phyloP scores from a whole-genome alignment of 2,329 filamentous ascomycete genomes.

The Phoma sp. region DNA sequence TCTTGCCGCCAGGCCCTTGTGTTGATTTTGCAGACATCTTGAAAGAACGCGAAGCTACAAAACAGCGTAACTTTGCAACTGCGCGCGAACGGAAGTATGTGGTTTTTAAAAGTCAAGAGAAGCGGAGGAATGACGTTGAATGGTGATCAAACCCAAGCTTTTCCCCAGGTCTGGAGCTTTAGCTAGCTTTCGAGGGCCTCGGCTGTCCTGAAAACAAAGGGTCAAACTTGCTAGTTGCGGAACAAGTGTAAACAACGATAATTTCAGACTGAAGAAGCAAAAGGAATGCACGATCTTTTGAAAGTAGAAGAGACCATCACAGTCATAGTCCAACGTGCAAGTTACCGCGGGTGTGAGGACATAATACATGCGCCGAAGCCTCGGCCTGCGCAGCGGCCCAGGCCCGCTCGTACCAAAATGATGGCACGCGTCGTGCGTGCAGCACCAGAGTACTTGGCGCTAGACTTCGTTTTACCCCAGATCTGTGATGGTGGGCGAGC shows the following conservation, averaged over 20 bases:
- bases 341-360: constrained; percentile 43
- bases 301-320: constrained; percentile 23
- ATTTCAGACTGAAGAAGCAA: constrained; percentile 3
- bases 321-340: constrained; percentile 31
- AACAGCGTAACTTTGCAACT: neutral
- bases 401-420: constrained; percentile 16
- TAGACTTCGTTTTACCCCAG: constrained; percentile 35
- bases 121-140: constrained; percentile 20
- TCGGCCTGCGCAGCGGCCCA: constrained; percentile 34
- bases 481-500: constrained; percentile 43
- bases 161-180: constrained; percentile 22
- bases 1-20: constrained; percentile 67
- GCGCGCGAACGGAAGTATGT: constrained; percentile 2
- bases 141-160: constrained; percentile 13
- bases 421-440: constrained; percentile 29
- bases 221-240: constrained; percentile 7
- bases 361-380: constrained; percentile 37
- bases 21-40: constrained; percentile 66
- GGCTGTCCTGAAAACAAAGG: constrained; percentile 30
- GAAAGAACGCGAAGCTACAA: constrained; percentile 14
- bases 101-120: neutral
- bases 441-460: constrained; percentile 27
- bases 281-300: constrained; percentile 8
- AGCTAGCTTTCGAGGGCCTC: constrained; percentile 26
- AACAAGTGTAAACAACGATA: constrained; percentile 6